These are phyloP conservation scores for Pisolithus tinctorius DNA, from an alignment of 768 basidiomycete genomes.

Conservation along the genomic window DNA sequence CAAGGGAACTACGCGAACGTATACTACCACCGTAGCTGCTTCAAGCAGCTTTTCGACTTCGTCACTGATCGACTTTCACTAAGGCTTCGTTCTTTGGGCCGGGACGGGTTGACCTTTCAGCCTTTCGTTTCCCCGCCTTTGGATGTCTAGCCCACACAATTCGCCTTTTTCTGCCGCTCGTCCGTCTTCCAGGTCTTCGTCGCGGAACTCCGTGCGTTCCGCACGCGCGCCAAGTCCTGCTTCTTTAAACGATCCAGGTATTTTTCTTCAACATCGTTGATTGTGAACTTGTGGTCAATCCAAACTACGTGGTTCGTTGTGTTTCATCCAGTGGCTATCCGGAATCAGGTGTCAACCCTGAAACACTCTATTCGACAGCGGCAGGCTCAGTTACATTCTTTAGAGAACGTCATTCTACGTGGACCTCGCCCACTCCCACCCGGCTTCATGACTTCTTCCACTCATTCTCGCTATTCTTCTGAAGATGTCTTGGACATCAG, in stretches of 20 bases:
- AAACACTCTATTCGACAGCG: conserved; percentile 81
- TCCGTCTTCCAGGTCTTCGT: conserved; percentile 41
- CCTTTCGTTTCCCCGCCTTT: conserved; percentile 18
- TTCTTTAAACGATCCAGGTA: conserved; percentile 63
- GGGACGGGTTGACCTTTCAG: conserved; percentile 16
- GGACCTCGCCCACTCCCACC: conserved; percentile 55
- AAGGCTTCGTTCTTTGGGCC: conserved; percentile 10
- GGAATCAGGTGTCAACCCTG: conserved; percentile 73
- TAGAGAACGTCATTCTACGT: conserved; percentile 63
- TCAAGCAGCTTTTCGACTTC: no score
- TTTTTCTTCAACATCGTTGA: conserved; percentile 20
- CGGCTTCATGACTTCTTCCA: conserved; percentile 33
- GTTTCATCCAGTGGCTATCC: conserved; percentile 53
- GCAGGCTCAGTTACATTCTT: conserved; percentile 66
- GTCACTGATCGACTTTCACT: background rate
- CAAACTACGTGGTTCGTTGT: conserved; percentile 20
- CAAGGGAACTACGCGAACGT: no score
- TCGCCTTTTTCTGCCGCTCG: conserved; percentile 30
- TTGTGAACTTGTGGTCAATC: conserved; percentile 17
- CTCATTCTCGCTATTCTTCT: conserved; percentile 30
- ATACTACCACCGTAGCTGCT: no score
- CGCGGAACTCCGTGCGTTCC: conserved; percentile 42
- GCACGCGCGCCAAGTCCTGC: conserved; percentile 49
- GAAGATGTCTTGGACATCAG: conserved; percentile 29
- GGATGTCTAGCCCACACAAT: conserved; percentile 29